These are phyloP conservation scores for Tuctoria greenei DNA, from an alignment of 176 grass and related monocot genomes.

Conservation along the genomic window DNA sequence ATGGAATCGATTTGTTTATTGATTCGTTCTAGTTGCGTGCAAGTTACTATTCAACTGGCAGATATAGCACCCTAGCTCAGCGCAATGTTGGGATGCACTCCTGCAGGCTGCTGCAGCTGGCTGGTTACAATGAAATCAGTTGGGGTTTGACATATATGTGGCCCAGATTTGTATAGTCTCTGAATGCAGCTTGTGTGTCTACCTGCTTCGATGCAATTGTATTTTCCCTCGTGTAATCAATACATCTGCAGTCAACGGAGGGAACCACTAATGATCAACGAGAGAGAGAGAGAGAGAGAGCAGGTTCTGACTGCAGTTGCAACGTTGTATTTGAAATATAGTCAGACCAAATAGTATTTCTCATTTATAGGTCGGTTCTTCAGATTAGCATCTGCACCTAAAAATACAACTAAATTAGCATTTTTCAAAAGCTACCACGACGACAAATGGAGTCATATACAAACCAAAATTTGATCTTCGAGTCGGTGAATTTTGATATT, in stretches of 20 bases:
- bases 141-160: neutral
- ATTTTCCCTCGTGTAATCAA: neutral
- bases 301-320: neutral
- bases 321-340: neutral
- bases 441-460: neutral
- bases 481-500: too few species aligned
- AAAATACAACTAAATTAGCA: neutral
- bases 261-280: neutral
- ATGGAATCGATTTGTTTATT: slow-evolving; percentile 21
- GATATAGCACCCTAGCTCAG: neutral
- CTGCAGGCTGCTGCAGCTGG: neutral
- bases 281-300: neutral
- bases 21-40: neutral
- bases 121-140: neutral
- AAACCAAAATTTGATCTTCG: too few species aligned
- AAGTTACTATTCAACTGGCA: neutral
- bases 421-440: neutral
- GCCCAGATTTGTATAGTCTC: neutral
- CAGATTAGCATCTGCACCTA: too few species aligned
- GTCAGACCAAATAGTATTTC: too few species aligned
- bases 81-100: neutral
- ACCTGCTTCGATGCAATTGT: neutral
- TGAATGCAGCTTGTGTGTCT: neutral
- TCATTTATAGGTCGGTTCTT: neutral
- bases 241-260: neutral